A percentile compares a stretch with the other conserved stretches of the same genome.
phyloP scores from a whole-genome alignment of 768 basidiomycete species.

The Leccinum disarticulatum region DNA sequence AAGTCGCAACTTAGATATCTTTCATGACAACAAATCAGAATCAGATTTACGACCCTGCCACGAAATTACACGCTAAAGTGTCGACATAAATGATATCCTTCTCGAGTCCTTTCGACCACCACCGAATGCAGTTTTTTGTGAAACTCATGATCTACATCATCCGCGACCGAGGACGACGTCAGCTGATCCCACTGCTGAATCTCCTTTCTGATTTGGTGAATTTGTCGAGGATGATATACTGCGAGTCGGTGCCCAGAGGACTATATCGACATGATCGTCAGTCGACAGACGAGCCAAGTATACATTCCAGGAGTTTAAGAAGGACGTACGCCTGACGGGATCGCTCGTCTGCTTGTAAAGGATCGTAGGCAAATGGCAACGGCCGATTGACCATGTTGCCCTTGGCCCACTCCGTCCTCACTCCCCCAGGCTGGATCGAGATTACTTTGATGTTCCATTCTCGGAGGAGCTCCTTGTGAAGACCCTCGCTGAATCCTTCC shows the following conservation, averaged over 20 bases:
- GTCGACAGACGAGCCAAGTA: neutral
- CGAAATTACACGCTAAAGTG: too few species aligned
- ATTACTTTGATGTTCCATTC: constrained; percentile 31
- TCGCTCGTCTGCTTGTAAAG: constrained; percentile 9
- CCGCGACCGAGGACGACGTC: constrained; percentile 17
- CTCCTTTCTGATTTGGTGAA: constrained; percentile 17
- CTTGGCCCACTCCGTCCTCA: constrained; percentile 23
- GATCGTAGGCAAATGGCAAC: constrained; percentile 16
- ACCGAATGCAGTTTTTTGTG: too few species aligned
- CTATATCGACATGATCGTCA: constrained; percentile 15
- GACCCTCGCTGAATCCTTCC: constrained; percentile 27
- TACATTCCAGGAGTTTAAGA: neutral
- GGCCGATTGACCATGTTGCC: constrained; percentile 14
- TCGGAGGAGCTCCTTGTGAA: constrained; percentile 21
- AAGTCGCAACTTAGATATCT: too few species aligned
- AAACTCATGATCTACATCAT: constrained; percentile 17
- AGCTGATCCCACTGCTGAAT: constrained; percentile 15
- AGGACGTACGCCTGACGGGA: constrained; percentile 13
- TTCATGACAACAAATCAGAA: too few species aligned
- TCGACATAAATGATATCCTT: too few species aligned
- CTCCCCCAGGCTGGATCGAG: constrained; percentile 19
- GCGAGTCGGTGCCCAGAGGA: constrained; percentile 22
- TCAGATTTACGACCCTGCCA: too few species aligned
- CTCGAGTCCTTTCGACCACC: too few species aligned
- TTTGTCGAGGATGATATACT: constrained; percentile 16